Conservation (phyloP, 179 eudicot genomes). For the Beta macrorhiza region DNA sequence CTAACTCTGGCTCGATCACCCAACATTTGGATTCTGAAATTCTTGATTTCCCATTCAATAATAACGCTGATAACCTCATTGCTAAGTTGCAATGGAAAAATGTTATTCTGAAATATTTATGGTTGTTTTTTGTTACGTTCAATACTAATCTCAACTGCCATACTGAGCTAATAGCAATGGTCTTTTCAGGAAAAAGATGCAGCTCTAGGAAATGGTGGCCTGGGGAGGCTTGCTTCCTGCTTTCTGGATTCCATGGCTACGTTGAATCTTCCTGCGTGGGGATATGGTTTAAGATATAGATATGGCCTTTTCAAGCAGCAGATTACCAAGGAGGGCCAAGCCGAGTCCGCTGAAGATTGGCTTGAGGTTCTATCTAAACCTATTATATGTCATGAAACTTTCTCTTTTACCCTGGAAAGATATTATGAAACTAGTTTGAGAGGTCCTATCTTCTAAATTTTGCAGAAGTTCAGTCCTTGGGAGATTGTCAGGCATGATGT, state of each 20-base stretch:
- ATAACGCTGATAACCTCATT: background rate
- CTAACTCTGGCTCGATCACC: background rate
- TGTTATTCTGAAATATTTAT: background rate
- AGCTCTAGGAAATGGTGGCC: conserved; percentile 98
- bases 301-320: conserved; percentile 91
- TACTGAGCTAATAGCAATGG: conserved; percentile 7
- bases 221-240: conserved; percentile 97
- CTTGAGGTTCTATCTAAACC: conserved; percentile 63
- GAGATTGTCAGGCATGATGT: conserved; percentile 92
- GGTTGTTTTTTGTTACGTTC: background rate
- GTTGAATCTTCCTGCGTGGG: conserved; percentile 93
- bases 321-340: conserved; percentile 79
- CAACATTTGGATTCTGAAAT: too few relatives aligned
- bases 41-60: background rate
- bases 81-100: conserved; percentile 1
- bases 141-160: background rate
- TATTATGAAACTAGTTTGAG: conserved; percentile 5
- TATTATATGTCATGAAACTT: conserved; percentile 3
- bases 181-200: conserved; percentile 84
- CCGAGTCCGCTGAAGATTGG: conserved; percentile 92
- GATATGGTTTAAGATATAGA: conserved; percentile 92
- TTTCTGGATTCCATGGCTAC: conserved; percentile 98
- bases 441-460: conserved; percentile 13
- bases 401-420: background rate
- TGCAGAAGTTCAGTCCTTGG: conserved; percentile 99